Base-by-base conservation (phyloP, 768 basidiomycete genomes). In the Serendipita sp. region DNA sequence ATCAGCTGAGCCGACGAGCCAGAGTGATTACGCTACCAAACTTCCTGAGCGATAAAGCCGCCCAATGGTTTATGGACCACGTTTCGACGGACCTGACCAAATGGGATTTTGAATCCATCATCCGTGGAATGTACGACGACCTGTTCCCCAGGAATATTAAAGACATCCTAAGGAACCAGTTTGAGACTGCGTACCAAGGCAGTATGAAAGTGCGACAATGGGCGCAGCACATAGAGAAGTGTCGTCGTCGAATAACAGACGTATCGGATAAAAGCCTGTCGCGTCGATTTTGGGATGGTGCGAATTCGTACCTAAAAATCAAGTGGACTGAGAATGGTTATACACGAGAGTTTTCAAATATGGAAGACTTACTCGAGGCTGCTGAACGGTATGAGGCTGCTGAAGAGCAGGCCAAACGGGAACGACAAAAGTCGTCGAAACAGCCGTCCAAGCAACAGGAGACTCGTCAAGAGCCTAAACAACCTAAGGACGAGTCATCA, bases 131-230 rank as follows among this genome's bases (percentile, higher is more conserved):
- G n/a, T 77, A 75, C 63, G 69, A 76, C 23, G 74, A 74, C 30
- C 76, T 76, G 35, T 78, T 78, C 68, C 76, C 76, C 0, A 56
- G 71, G 0, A 66, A 75, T 52, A 76, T 70, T 48, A 36, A 68
- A 0, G 44, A 69, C 4, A 58, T 74, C 30, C 74, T 74, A 64
- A 36, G 70, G 0, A 65, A 70, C 3, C 71, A 72, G 18, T 66
- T 79, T 0, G 47, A 68, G 0, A 41, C 56, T 0, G 67, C 64
- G 4, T 64, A 48, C 1, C 77, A 79, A 54, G 65, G 69, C 1
- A 58, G 71, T 1, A 70, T 69, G 8, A 70, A 68, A 0, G 74
- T 79, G 0, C 65, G 69, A 0, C 72, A 74, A 4, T 79, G 73
- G 65, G 69, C 72, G 1, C 72, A 73, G 45, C 72, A 77, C 46